Percentiles rank a stretch among this genome's conserved stretches.
Conservation (phyloP, 225 moss, liverwort and hornwort species). For the Polytrichum commune region DNA sequence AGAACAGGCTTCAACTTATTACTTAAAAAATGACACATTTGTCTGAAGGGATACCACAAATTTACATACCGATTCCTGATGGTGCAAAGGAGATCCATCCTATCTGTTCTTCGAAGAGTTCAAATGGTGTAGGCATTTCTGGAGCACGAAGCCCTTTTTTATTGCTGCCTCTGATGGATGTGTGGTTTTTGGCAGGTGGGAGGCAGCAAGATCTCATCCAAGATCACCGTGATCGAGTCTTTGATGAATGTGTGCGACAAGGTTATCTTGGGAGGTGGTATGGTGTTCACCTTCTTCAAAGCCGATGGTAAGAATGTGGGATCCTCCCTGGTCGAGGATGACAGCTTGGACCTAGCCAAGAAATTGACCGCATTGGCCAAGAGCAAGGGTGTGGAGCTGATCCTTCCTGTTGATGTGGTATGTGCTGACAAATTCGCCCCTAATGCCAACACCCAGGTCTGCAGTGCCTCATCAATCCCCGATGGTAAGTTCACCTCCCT, state of each 20-base stretch:
- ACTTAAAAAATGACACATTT: too few species aligned
- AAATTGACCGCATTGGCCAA: constrained; percentile 56
- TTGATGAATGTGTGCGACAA: constrained; percentile 83
- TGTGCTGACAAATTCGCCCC: constrained; percentile 76
- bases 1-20: constrained; percentile 2
- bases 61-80: too few species aligned
- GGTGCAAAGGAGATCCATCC: too few species aligned
- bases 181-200: constrained; percentile 53
- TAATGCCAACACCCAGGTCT: constrained; percentile 52
- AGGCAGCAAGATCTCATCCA: constrained; percentile 96
- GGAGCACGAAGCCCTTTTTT: too few species aligned
- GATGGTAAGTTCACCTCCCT: constrained; percentile 38
- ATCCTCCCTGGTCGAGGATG: constrained; percentile 81
- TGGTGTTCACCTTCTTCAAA: constrained; percentile 99
- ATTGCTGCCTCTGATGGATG: too few species aligned
- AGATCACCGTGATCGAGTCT: constrained; percentile 92
- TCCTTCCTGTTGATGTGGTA: constrained; percentile 76
- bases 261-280: constrained; percentile 96
- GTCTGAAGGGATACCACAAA: too few species aligned
- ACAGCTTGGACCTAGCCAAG: constrained; percentile 81
- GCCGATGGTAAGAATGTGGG: constrained; percentile 70
- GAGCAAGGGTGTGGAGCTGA: constrained; percentile 87
- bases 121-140: too few species aligned
- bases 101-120: too few species aligned
- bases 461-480: constrained; percentile 55